phyloP scores from a whole-genome alignment of 805 yeast species.

The Metschnikowia borealis region DNA sequence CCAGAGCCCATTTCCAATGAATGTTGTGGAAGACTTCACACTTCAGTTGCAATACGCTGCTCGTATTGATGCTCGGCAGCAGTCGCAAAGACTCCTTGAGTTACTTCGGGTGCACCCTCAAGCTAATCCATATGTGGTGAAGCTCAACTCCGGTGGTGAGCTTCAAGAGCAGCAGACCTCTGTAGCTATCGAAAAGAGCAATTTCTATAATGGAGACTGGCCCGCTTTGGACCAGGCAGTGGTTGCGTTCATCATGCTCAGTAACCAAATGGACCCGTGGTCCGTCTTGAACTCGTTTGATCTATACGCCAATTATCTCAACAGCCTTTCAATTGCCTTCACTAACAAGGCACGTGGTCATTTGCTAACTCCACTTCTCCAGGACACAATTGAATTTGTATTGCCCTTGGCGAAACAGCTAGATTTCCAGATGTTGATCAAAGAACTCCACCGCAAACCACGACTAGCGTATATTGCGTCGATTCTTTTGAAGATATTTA shows the following conservation, averaged over 20 bases:
- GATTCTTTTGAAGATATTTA: slow-evolving; percentile 53
- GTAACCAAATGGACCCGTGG: slow-evolving; percentile 52
- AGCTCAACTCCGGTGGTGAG: slow-evolving; percentile 20
- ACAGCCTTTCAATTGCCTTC: slow-evolving; percentile 47
- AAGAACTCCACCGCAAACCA: slow-evolving; percentile 40
- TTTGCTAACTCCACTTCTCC: slow-evolving; percentile 33
- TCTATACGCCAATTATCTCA: slow-evolving; percentile 44
- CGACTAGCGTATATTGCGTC: slow-evolving; percentile 50
- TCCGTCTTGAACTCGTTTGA: slow-evolving; percentile 52
- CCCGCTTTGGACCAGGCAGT: slow-evolving; percentile 44
- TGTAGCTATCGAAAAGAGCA: slow-evolving; percentile 20
- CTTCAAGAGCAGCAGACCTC: slow-evolving; percentile 16
- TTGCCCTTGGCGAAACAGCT: slow-evolving; percentile 44
- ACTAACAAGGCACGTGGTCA: slow-evolving; percentile 40
- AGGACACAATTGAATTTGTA: slow-evolving; percentile 33
- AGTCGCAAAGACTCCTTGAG: slow-evolving; percentile 18
- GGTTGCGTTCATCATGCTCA: slow-evolving; percentile 43
- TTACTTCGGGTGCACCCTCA: slow-evolving; percentile 25
- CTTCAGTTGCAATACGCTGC: slow-evolving; percentile 32
- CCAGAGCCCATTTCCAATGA: slow-evolving; percentile 13
- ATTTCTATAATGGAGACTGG: slow-evolving; percentile 37
- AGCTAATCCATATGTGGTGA: slow-evolving; percentile 24
- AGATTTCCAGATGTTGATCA: slow-evolving; percentile 38
- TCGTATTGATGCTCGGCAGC: slow-evolving; percentile 19
- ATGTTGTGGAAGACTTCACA: slow-evolving; percentile 19